Conservation (phyloP, 805 yeast species). For the Lachancea thermotolerans region DNA sequence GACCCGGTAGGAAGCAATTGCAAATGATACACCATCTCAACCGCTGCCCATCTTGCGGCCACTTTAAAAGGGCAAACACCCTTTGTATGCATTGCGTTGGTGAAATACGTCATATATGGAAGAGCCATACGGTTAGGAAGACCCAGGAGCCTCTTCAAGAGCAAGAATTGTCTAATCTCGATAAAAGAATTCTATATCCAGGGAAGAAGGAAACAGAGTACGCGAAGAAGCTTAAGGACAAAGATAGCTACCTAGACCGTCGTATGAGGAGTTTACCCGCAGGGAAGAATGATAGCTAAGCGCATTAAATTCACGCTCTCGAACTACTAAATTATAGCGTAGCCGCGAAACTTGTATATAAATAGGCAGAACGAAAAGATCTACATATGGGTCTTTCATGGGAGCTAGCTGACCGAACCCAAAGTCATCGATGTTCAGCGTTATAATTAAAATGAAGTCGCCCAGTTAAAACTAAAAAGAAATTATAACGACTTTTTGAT, state of each 20-base stretch:
- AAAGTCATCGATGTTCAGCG: no score
- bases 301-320: background rate
- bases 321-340: background rate
- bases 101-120: slow-evolving; percentile 74
- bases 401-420: no score
- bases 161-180: slow-evolving; percentile 44
- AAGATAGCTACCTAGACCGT: slow-evolving; percentile 48
- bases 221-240: slow-evolving; percentile 41
- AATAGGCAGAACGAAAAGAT: no score
- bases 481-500: no score
- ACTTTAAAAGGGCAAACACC: slow-evolving; percentile 81
- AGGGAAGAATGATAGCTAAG: slow-evolving; percentile 26
- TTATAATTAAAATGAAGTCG: no score
- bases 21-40: slow-evolving; percentile 69
- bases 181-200: slow-evolving; percentile 64
- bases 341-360: background rate
- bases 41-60: slow-evolving; percentile 95
- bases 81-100: slow-evolving; percentile 89
- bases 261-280: slow-evolving; percentile 53
- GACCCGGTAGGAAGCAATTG: slow-evolving; percentile 76
- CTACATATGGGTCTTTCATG: no score
- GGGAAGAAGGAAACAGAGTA: slow-evolving; percentile 51
- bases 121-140: slow-evolving; percentile 30
- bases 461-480: no score
- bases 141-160: slow-evolving; percentile 25